Evolutionary conservation across 2,329 filamentous ascomycete species (phyloP), one percentile per base, ranked within the genome.

Genomic region (Calonectria pseudoreteaudii): DNA sequence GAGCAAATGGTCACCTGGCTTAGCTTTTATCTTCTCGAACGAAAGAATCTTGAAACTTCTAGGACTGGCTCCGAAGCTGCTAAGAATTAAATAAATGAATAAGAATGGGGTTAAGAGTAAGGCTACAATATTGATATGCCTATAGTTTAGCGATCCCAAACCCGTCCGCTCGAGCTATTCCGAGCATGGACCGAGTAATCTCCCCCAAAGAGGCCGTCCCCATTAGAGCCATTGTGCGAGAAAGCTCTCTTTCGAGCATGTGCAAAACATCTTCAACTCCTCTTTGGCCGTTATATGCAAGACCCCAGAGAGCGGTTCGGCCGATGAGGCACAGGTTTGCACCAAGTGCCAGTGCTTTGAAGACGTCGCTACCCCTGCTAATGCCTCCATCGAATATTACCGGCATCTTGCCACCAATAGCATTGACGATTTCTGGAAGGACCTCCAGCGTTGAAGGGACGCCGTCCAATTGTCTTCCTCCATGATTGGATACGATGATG

Each of bases 401-500:
- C 14, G 71, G 67, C 7, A 73, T 73, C 30, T n/a, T 62, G 1
- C 67, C 67, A 9, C 31, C 11, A 1, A 67, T 60, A 1, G 62
- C 44, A 4, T 66, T 53, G 1, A n/a, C 62, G 36, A 70, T 28
- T 30, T 73, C 71, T 13, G 66, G 71, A 4, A 73, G 60, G 8
- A 34, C 66, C 41, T 73, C 71, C 1, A 73, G 58, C 1, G 67
- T 73, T 4, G 71, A 52, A 5, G 67, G 30, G 4, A 62, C 53
- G 6, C 41, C 53, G 18, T 69, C 67, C 10, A 69, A 34, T 30
- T 69, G 67, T 10, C 60, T 41, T 6, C 66, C 71, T 16, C 71
- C 66, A 28, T 73, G 71, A 18, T 73, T 73, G 18, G 66, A 70
- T 18, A 73, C 67, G 4, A 70, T 23, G 20, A 73, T 62, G 8